phyloP scores from a whole-genome alignment of 345 rosid genomes.

The Citrus glauca region DNA sequence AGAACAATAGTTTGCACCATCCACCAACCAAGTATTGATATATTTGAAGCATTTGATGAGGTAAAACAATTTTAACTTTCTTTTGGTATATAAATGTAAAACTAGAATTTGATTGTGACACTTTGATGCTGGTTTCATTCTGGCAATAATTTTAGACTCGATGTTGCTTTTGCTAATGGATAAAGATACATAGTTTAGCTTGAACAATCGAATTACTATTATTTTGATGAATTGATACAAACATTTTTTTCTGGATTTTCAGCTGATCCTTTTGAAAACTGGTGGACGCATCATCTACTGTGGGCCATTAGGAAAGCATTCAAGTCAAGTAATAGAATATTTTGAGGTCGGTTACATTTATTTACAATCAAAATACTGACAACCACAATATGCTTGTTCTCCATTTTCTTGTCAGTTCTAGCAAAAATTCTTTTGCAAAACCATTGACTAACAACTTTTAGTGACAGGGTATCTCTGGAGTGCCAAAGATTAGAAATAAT shows the following conservation, averaged over 20 bases:
- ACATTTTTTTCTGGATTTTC: background rate
- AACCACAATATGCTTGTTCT: background rate
- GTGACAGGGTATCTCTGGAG: slow-evolving; percentile 51
- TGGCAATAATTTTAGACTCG: background rate
- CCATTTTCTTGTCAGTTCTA: background rate
- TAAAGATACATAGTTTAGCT: background rate
- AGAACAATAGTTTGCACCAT: slow-evolving; percentile 82
- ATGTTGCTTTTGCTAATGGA: background rate
- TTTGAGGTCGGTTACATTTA: slow-evolving; percentile 50
- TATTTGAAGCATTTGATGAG: slow-evolving; percentile 88
- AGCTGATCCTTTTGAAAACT: slow-evolving; percentile 64
- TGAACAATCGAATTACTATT: too few species aligned
- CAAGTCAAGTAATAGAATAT: slow-evolving; percentile 56
- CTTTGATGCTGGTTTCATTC: background rate
- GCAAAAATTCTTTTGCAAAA: background rate
- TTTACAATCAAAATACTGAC: background rate
- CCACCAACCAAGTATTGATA: slow-evolving; percentile 84
- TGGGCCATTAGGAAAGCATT: slow-evolving; percentile 64
- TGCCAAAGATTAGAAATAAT: slow-evolving; percentile 54
- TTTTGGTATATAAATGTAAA: background rate
- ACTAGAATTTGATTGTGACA: background rate
- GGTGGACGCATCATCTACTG: slow-evolving; percentile 69
- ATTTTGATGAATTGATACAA: too few species aligned
- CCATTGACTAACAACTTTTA: background rate
- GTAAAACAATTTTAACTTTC: slow-evolving; percentile 19